Conservation (phyloP, 1,139 yeast genomes). For the Sugiyamaella novakii region DNA sequence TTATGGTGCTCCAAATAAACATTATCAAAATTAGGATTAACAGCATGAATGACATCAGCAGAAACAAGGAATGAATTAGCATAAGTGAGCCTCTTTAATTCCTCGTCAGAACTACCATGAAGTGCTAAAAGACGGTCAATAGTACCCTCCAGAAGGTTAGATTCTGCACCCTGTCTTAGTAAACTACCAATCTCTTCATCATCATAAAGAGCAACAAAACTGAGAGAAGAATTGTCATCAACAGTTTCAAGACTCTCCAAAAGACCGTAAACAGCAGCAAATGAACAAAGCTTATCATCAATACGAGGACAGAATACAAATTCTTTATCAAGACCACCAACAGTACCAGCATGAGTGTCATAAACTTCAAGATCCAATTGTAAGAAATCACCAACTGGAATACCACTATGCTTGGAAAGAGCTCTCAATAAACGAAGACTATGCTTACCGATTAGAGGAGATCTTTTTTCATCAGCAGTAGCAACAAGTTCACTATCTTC, state of each 20-base stretch:
- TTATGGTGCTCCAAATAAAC: slow-evolving; percentile 72
- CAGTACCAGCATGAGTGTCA: slow-evolving; percentile 78
- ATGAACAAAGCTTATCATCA: slow-evolving; percentile 91
- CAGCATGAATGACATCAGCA: slow-evolving; percentile 94
- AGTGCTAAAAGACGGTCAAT: slow-evolving; percentile 64
- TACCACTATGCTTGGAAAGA: slow-evolving; percentile 65
- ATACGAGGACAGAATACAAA: slow-evolving; percentile 88
- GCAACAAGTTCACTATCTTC: slow-evolving; percentile 46
- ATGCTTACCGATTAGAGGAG: slow-evolving; percentile 71
- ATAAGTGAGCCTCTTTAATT: slow-evolving; percentile 38
- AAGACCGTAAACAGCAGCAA: slow-evolving; percentile 72
- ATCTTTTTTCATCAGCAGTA: slow-evolving; percentile 60
- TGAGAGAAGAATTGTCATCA: slow-evolving; percentile 56
- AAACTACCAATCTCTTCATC: slow-evolving; percentile 93
- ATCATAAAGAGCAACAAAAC: slow-evolving; percentile 78
- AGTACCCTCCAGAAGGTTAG: slow-evolving; percentile 78
- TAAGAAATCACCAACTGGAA: slow-evolving; percentile 61
- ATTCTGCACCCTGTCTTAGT: slow-evolving; percentile 93
- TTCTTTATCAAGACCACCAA: slow-evolving; percentile 90
- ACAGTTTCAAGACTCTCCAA: slow-evolving; percentile 49
- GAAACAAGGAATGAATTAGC: slow-evolving; percentile 82
- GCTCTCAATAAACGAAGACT: slow-evolving; percentile 69
- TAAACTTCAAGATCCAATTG: slow-evolving; percentile 84
- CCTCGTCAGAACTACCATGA: slow-evolving; percentile 50
- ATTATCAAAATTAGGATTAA: slow-evolving; percentile 79